These are phyloP conservation scores for Fusarium euwallaceae DNA, from an alignment of 2,329 filamentous ascomycete species.

Conservation along the genomic window DNA sequence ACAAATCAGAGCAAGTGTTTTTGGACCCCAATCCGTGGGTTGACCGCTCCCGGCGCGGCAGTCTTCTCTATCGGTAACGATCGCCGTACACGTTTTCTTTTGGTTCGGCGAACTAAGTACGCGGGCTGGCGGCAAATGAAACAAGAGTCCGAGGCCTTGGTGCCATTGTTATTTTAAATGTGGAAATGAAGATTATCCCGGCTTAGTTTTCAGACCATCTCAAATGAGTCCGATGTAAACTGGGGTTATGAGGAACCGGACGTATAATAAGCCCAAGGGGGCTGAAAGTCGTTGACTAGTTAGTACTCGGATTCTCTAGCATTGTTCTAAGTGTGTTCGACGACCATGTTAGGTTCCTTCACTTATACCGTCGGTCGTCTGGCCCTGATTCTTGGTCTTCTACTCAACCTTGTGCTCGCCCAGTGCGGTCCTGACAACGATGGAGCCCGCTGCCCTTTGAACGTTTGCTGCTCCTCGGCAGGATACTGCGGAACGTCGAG, in stretches of 20 bases:
- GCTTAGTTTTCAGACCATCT: neutral
- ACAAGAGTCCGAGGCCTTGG: neutral
- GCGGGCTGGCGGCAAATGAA: neutral
- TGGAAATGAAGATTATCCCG: neutral
- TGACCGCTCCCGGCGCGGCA: neutral
- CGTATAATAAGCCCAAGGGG: neutral
- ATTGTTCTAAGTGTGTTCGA: neutral
- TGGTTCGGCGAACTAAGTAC: neutral
- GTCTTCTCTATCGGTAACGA: neutral
- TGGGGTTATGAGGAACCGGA: neutral
- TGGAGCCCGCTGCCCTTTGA: constrained; percentile 10
- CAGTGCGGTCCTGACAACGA: constrained; percentile 11
- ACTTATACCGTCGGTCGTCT: constrained; percentile 1
- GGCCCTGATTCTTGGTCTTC: constrained; percentile 2
- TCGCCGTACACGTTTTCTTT: neutral
- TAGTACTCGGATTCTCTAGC: neutral
- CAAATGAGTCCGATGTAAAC: neutral
- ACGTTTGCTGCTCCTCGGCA: constrained; percentile 5
- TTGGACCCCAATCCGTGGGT: neutral
- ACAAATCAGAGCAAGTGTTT: neutral
- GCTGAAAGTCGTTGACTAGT: neutral
- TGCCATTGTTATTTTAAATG: neutral
- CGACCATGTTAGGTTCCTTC: constrained; percentile 3
- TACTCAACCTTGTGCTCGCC: neutral
- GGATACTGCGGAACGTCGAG: constrained; percentile 8